Evolutionary conservation across 192 early-diverging fungal genomes (phyloP), one percentile per base, ranked within the genome.

Genomic region (Coemansia guatemalensis): DNA sequence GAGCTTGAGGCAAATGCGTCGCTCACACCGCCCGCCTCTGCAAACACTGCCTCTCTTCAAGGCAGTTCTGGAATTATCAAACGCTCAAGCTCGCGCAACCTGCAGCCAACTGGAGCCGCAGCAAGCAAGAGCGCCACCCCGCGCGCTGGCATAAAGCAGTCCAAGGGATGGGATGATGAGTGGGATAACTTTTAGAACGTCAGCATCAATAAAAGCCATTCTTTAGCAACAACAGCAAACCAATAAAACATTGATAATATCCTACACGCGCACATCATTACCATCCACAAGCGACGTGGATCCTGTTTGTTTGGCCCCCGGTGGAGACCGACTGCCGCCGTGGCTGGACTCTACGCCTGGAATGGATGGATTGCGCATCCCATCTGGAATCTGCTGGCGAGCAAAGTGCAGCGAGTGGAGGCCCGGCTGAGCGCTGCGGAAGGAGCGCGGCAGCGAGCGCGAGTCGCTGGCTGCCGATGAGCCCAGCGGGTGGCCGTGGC

Each of bases 131-230:
- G 30, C 20, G 18, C 39, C 22, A 44, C 49, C 5, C 47, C 66
- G 26, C 59, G 62, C 25, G 9, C 72, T 0, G 48, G 32, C 5
- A 21, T 58, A n/a, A 74, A 74, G 48, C 64, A 68, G 25, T 21
- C 72, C 8, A 49, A 21, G 44, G 62, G 52, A 18, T 74, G 72
- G 72, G 72, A 74, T 25, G 72, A 74, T 47, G 62, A 74, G 14
- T 74, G 72, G 72, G 72, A 74, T 17, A 74, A 74, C 48, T 74
- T 74, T 58, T 74, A 74, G 53, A 33, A 18, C 25, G 30, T 8
- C 30, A 32, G 8, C 8, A 3, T 32, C 30, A 32, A 32, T 32
- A 8, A 32, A 32, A 32, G 30, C 30, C 8, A 32, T 8, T 8
- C 3, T 32, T 32, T 32, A 32, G 30, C 30, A 32, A 3, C 8